Conservation (phyloP, 169 alveolate species). For the Plasmodium malariae region DNA sequence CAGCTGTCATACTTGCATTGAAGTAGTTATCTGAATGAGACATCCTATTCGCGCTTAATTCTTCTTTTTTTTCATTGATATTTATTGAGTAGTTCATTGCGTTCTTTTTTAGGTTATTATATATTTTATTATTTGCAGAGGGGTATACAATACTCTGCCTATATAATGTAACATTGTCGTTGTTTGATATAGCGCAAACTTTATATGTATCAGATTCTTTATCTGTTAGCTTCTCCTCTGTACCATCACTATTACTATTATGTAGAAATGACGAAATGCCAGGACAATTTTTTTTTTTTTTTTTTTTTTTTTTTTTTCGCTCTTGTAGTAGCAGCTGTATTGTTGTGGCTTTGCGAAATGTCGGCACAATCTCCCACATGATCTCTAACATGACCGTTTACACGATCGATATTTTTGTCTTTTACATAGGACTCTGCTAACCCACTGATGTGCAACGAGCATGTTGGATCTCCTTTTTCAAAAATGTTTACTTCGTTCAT, state of each 20-base stretch:
- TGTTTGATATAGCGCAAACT: neutral
- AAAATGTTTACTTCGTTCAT: neutral
- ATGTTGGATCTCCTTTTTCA: neutral
- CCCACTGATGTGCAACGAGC: too few relatives aligned
- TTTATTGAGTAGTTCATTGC: neutral
- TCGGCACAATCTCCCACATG: neutral
- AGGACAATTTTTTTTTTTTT: conserved; percentile 7
- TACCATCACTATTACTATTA: neutral
- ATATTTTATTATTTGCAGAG: neutral
- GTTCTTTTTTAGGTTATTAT: neutral
- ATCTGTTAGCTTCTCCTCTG: neutral
- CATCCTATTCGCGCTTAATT: neutral
- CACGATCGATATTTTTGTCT: neutral
- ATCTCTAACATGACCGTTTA: neutral
- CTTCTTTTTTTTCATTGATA: neutral
- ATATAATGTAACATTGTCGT: neutral
- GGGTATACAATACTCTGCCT: neutral
- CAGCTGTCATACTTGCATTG: neutral
- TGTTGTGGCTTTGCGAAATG: neutral
- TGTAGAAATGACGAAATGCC: neutral
- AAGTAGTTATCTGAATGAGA: neutral
- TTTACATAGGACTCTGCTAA: neutral
- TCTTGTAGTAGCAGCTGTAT: neutral
- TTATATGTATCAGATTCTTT: neutral
- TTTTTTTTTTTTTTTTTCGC: conserved; percentile 5